Base-by-base conservation (phyloP, 1,284 basidiomycete genomes). In the Microbotryum intermedium region DNA sequence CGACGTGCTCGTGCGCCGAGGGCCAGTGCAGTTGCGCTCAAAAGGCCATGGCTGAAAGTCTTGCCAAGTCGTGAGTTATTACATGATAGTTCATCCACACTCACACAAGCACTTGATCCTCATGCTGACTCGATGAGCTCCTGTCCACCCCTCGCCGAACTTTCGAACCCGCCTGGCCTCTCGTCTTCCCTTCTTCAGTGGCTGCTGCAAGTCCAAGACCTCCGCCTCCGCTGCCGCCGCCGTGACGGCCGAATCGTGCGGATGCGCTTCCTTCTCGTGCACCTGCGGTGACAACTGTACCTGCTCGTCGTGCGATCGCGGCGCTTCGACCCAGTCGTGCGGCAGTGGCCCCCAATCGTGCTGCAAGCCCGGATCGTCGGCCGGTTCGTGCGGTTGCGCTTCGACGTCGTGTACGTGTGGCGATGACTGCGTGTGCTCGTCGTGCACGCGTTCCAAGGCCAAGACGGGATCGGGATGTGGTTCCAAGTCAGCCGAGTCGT, bases 241-340 rank as follows among this genome's bases (percentile, higher is more conserved):
- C 34, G 34, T 39, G 34, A 39, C 34, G 11, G 34, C 34, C 34
- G 13, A 55, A 23, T 18, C 44, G 13, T 58, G 56, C 50, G 39
- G 49, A 20, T 58, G 56, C 43, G 26, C 56, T 20, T 44, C 56
- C 11, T 39, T 49, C 28, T 13, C 56, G 6, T 58, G 56, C 56
- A 46, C 42, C 25, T 58, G 55, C 43, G 49, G 34, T 20, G 48
- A 42, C 20, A 42, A 51, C 16, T 39, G 34, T 20, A 30, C 18
- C 20, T 25, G 44, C 34, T 56, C 46, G 18, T 28, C 46, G 9
- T 28, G 34, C 23, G 50, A 42, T 6, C 25, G 30, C 29, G 25
- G 50, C 50, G 20, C 23, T 13, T 51, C 34, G 34, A 39, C 34
- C 34, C 9, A 39, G 11, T 39, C 34, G 34, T 39, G 34, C 34